These are phyloP conservation scores for Cladosporium sp. DNA, from an alignment of 2,329 filamentous ascomycete species.

Conservation along the genomic window DNA sequence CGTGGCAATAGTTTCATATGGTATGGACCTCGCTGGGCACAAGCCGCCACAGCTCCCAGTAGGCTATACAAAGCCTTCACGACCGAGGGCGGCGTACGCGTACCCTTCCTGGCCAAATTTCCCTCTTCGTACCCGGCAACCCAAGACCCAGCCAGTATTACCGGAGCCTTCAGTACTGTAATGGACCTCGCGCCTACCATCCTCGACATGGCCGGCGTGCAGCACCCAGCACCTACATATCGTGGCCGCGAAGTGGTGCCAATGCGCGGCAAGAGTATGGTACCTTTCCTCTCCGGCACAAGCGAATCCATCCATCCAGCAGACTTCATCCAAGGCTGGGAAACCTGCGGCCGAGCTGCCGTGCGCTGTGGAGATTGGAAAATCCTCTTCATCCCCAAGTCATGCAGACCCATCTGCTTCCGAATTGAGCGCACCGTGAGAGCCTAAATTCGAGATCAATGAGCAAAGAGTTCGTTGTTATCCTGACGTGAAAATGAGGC, in stretches of 20 bases:
- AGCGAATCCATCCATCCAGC: slow-evolving; percentile 43
- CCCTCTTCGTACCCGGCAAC: slow-evolving; percentile 21
- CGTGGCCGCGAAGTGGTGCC: slow-evolving; percentile 46
- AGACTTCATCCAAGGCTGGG: slow-evolving; percentile 54
- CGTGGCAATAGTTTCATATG: slow-evolving; percentile 55
- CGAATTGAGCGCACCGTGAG: too few relatives aligned
- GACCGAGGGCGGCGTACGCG: slow-evolving; percentile 48
- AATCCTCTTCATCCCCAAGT: slow-evolving; percentile 52
- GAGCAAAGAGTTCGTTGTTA: too few relatives aligned
- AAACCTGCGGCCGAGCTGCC: slow-evolving; percentile 51
- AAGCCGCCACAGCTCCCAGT: slow-evolving; percentile 49
- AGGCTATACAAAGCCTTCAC: slow-evolving; percentile 45
- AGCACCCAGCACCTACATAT: slow-evolving; percentile 52
- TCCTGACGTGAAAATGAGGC: too few relatives aligned
- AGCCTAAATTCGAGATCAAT: too few relatives aligned
- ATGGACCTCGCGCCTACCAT: slow-evolving; percentile 42
- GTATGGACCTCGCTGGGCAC: slow-evolving; percentile 56
- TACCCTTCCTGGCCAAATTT: slow-evolving; percentile 46
- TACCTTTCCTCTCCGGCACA: slow-evolving; percentile 35
- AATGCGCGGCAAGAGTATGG: slow-evolving; percentile 49
- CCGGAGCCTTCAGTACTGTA: slow-evolving; percentile 46
- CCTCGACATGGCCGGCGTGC: slow-evolving; percentile 44
- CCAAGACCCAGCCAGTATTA: slow-evolving; percentile 35
- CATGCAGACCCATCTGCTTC: too few relatives aligned
- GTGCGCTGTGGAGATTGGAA: slow-evolving; percentile 55